Evolutionary conservation across 805 yeast species (phyloP).

Genomic region (Saccharomyces jurei): DNA sequence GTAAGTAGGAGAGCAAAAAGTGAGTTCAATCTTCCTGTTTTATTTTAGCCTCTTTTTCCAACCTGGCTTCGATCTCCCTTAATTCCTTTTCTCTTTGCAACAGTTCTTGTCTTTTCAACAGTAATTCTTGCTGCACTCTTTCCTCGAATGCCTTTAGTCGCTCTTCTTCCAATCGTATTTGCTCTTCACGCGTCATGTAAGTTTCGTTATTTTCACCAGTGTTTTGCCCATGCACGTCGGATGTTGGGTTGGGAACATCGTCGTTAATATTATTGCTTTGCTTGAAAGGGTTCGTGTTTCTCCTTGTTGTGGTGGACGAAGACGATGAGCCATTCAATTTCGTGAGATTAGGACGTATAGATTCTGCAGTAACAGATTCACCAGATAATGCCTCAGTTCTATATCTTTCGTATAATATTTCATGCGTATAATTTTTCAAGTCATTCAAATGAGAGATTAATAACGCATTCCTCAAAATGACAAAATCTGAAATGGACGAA

Average conservation of each 20-base stretch:
- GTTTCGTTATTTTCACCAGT: slow-evolving; percentile 31
- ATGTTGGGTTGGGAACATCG: not conserved
- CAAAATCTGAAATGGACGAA: slow-evolving; percentile 72
- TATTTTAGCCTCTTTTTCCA: slow-evolving; percentile 46
- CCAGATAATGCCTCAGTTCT: slow-evolving; percentile 80
- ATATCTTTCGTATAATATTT: slow-evolving; percentile 77
- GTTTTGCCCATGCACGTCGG: slow-evolving; percentile 12
- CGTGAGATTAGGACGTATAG: slow-evolving; percentile 11
- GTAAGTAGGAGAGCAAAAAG: not conserved
- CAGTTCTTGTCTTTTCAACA: slow-evolving; percentile 73
- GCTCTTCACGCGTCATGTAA: slow-evolving; percentile 71
- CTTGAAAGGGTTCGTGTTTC: not conserved
- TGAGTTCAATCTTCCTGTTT: slow-evolving; percentile 13
- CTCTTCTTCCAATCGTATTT: slow-evolving; percentile 82
- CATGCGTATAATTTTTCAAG: slow-evolving; percentile 82
- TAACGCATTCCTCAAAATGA: slow-evolving; percentile 68
- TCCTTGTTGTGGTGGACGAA: not conserved
- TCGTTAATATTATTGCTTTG: not conserved
- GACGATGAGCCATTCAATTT: not conserved
- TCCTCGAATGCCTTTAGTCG: slow-evolving; percentile 79
- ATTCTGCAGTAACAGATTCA: slow-evolving; percentile 30
- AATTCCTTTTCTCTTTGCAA: slow-evolving; percentile 79
- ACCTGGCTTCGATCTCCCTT: slow-evolving; percentile 68
- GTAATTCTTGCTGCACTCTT: slow-evolving; percentile 79
- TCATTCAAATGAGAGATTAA: slow-evolving; percentile 81